Percentiles rank a stretch among this genome's conserved stretches.
These are phyloP conservation scores for Coprinopsis marcescibilis DNA, from an alignment of 768 basidiomycete genomes.

Conservation along the genomic window DNA sequence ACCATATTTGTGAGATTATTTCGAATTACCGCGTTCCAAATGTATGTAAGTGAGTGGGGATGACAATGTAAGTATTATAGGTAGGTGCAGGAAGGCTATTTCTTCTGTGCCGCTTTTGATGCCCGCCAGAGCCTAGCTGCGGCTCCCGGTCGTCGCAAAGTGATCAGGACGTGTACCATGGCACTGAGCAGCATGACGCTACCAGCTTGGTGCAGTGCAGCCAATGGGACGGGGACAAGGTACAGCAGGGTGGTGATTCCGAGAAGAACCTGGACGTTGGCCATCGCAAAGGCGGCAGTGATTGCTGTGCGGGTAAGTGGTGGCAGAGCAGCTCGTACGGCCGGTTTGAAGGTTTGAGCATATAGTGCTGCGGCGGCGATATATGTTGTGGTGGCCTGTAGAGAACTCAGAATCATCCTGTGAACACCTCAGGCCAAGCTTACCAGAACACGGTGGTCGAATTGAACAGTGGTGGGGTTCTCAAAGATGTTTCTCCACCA, in stretches of 20 bases:
- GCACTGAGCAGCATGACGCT: constrained; percentile 84
- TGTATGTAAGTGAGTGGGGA: not conserved
- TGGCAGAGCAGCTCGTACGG: constrained; percentile 59
- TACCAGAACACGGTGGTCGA: constrained; percentile 90
- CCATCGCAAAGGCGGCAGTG: constrained; percentile 67
- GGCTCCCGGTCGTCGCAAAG: constrained; percentile 61
- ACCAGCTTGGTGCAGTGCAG: constrained; percentile 93
- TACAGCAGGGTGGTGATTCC: constrained; percentile 77
- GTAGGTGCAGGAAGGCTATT: not conserved
- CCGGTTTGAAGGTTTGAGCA: constrained; percentile 47
- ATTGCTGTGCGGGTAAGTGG: constrained; percentile 49
- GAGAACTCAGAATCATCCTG: not conserved
- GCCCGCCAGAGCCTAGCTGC: constrained; percentile 59
- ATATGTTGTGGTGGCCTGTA: constrained; percentile 83
- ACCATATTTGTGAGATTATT: constrained; percentile 7
- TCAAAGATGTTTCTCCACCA: constrained; percentile 97
- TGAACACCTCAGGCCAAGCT: constrained; percentile 20
- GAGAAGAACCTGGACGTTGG: constrained; percentile 71
- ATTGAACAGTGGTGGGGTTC: constrained; percentile 97
- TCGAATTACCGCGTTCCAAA: too few relatives aligned
- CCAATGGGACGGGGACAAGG: constrained; percentile 87
- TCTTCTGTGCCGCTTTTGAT: constrained; percentile 6
- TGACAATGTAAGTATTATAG: not conserved
- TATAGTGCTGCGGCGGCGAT: constrained; percentile 59
- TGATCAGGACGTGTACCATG: constrained; percentile 69